Base-by-base conservation (phyloP, 2,329 filamentous ascomycete genomes). In the Pestalotiopsis sp. region DNA sequence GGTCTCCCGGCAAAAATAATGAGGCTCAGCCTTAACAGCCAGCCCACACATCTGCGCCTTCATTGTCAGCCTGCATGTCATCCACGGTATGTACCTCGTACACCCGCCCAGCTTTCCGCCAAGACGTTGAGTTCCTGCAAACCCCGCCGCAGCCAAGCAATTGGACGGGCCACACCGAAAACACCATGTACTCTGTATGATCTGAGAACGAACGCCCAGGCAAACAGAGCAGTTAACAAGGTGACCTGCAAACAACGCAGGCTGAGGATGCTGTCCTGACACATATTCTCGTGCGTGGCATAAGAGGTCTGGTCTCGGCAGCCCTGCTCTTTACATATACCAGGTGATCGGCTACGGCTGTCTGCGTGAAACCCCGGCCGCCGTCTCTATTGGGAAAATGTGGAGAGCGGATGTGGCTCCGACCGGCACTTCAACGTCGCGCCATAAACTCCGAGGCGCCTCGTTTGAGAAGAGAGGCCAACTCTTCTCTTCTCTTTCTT, bases 281-380 rank as follows among this genome's bases (percentile, higher is more conserved):
- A 36, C 17, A 9, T n/a, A 52, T 23, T 52, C 20, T 20, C 17
- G 3, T 52, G 9, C 45, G 45, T 23, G 5, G 4, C 41, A 45
- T 45, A 11, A 17, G 11, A 4, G 17, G 13, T 4, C 41, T 45
- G 17, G 13, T 45, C 41, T 45, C 4, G 4, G 27, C 31, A 39
- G 59, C 59, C 31, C 27, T 38, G n/a, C 31, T 31, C 7, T 36
- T 14, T n/a, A 23, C 23, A 23, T 23, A 23, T 36, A 31, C 36
- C 63, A 66, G 41, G n/a, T 20, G 63, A 57, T 66, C 63, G 63
- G 63, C 63, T 39, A 25, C 63, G 63, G 63, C 63, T 66, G 27
- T 39, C 31, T 49, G 41, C 63, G 23, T 25, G 14, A 66, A 57
- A 66, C 41, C 41, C 63, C 63, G 36, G 45, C n/a, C 31, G 14